These are phyloP conservation scores for Batrachochytrium dendrobatidis DNA, from an alignment of 371 early-diverging fungal genomes.

Conservation along the genomic window DNA sequence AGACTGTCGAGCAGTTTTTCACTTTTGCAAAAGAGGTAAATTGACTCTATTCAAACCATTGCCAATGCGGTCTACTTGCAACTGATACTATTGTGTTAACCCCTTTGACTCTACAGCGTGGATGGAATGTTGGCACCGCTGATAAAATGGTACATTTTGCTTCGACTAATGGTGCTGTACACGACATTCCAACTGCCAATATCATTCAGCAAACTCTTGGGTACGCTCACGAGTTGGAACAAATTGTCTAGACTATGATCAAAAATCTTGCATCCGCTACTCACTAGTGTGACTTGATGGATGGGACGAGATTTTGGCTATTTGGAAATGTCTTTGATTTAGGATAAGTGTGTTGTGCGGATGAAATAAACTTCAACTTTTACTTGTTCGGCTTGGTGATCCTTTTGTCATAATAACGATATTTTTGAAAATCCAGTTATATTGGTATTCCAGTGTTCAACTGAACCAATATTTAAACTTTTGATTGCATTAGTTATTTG, in stretches of 20 bases:
- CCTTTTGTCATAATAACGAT: too few relatives aligned
- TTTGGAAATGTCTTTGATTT: too few relatives aligned
- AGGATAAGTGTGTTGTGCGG: too few relatives aligned
- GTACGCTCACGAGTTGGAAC: slow-evolving; percentile 92
- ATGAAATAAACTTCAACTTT: too few relatives aligned
- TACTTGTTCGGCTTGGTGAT: too few relatives aligned
- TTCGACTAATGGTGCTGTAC: slow-evolving; percentile 37
- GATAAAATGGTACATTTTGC: slow-evolving; percentile 78
- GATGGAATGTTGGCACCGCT: slow-evolving; percentile 75
- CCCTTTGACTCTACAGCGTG: slow-evolving; percentile 41
- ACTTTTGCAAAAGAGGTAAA: slow-evolving; percentile 71
- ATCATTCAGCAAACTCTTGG: slow-evolving; percentile 76
- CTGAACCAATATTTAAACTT: too few relatives aligned
- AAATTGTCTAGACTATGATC: too few relatives aligned
- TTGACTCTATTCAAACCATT: not conserved
- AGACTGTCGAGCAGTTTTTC: slow-evolving; percentile 63
- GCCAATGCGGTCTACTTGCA: not conserved
- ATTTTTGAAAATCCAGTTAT: too few relatives aligned
- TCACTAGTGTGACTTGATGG: too few relatives aligned
- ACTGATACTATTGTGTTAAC: not conserved
- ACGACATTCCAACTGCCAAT: slow-evolving; percentile 69
- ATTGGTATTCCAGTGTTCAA: too few relatives aligned
- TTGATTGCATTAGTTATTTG: too few relatives aligned
- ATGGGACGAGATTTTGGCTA: too few relatives aligned
- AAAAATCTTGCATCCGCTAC: slow-evolving; percentile 28